Conservation (phyloP, 106 monocot genomes). For the Dendrobium catenatum region DNA sequence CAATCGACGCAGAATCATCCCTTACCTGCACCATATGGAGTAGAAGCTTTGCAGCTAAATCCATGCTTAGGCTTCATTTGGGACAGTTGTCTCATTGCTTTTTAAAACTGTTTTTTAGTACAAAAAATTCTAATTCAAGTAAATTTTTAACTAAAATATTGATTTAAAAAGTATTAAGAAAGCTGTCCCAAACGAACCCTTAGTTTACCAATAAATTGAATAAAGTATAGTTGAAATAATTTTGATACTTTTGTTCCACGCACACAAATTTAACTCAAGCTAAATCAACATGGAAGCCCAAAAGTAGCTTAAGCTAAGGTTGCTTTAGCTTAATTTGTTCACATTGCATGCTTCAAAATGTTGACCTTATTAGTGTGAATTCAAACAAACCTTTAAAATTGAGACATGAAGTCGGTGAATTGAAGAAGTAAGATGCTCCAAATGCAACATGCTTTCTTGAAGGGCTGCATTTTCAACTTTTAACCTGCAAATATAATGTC, state of each 20-base stretch:
- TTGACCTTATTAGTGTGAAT: neutral
- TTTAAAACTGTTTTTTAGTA: no score
- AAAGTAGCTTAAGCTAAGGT: neutral
- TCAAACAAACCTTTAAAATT: conserved; percentile 57
- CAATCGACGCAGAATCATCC: conserved; percentile 30
- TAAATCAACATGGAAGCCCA: neutral
- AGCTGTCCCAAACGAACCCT: no score
- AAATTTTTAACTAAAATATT: no score
- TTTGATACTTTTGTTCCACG: no score
- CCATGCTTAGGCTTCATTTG: neutral
- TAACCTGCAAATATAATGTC: conserved; percentile 36
- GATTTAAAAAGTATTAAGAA: no score
- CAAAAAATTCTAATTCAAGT: no score
- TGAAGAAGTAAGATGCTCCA: conserved; percentile 64
- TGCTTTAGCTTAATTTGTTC: neutral
- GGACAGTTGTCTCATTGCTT: no score
- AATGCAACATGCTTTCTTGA: conserved; percentile 60
- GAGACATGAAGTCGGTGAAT: conserved; percentile 49
- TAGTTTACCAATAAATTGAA: neutral
- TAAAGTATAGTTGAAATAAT: neutral
- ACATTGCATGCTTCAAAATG: neutral
- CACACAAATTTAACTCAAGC: neutral
- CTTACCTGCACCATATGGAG: conserved; percentile 27
- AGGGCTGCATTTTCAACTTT: conserved; percentile 63
- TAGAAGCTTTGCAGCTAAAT: neutral